phyloP scores from a whole-genome alignment of 2,329 filamentous ascomycete species.

The Cladosporium sp. region DNA sequence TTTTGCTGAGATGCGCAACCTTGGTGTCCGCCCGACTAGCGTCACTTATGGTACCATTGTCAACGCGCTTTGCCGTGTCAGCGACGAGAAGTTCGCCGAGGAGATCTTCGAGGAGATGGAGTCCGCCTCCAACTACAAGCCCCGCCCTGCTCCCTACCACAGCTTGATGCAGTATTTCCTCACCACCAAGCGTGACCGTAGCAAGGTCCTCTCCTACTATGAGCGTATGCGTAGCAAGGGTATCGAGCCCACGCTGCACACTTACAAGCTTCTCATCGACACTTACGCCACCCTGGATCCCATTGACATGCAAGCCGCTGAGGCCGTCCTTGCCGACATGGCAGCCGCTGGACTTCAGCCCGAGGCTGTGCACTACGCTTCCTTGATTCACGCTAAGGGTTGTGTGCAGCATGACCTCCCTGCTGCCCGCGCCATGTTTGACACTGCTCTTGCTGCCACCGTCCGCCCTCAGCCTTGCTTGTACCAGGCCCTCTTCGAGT shows the following conservation, averaged over 20 bases:
- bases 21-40: conserved; percentile 91
- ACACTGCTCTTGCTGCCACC: conserved; percentile 70
- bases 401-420: conserved; percentile 91
- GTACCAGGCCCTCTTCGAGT: conserved; percentile 95
- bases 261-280: conserved; percentile 95
- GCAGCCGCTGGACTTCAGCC: conserved; percentile 70
- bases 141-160: conserved; percentile 94
- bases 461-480: conserved; percentile 78
- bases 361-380: conserved; percentile 93
- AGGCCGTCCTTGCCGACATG: conserved; percentile 78
- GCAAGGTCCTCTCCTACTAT: conserved; percentile 92
- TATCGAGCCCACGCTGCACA: conserved; percentile 91
- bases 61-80: conserved; percentile 94
- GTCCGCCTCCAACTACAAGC: conserved; percentile 97
- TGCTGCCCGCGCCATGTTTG: conserved; percentile 78
- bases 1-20: conserved; percentile 93
- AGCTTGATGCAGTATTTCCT: conserved; percentile 99
- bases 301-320: conserved; percentile 82
- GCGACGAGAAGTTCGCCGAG: conserved; percentile 95
- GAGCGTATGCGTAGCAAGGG: conserved; percentile 86
- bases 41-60: conserved; percentile 98
- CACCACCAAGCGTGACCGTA: conserved; percentile 92
- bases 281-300: conserved; percentile 93
- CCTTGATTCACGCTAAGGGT: conserved; percentile 91
- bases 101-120: conserved; percentile 99